Percentiles rank a stretch among this genome's conserved stretches.
Evolutionary conservation across 257 asterid species (phyloP).

Genomic region (Gentiana straminea): DNA sequence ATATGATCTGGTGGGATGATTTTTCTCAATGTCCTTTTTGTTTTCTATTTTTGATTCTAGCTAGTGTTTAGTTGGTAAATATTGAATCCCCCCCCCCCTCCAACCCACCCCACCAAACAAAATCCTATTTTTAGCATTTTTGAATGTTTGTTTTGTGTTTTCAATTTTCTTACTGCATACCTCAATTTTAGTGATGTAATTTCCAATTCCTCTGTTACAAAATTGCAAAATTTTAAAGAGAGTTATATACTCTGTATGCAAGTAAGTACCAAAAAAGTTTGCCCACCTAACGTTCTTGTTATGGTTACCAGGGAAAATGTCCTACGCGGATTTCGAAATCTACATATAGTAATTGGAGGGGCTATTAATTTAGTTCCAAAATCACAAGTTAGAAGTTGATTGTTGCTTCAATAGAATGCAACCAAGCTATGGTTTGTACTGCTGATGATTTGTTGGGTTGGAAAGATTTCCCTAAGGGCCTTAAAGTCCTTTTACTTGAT

Average conservation of each 20-base stretch:
- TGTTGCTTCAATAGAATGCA: conserved; percentile 30
- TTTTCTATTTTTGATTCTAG: neutral
- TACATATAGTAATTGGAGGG: neutral
- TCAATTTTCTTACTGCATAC: neutral
- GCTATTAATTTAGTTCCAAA: neutral
- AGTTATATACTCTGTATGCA: neutral
- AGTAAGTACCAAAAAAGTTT: neutral
- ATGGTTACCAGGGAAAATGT: neutral
- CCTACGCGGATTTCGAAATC: no score
- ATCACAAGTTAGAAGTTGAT: neutral
- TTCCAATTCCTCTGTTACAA: no score
- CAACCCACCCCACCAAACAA: no score
- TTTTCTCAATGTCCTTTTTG: neutral
- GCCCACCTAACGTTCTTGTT: neutral
- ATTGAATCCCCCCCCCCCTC: no score
- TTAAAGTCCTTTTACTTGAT: conserved; percentile 38
- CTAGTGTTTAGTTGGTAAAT: neutral
- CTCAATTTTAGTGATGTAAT: neutral
- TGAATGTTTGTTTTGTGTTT: no score
- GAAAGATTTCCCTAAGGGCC: conserved; percentile 48
- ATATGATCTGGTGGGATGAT: neutral
- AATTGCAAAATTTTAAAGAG: neutral
- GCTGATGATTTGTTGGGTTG: conserved; percentile 33
- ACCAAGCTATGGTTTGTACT: conserved; percentile 37
- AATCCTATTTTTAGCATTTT: no score